Conservation (phyloP, 495 filamentous ascomycete genomes). For the Penicilliopsis zonata region DNA sequence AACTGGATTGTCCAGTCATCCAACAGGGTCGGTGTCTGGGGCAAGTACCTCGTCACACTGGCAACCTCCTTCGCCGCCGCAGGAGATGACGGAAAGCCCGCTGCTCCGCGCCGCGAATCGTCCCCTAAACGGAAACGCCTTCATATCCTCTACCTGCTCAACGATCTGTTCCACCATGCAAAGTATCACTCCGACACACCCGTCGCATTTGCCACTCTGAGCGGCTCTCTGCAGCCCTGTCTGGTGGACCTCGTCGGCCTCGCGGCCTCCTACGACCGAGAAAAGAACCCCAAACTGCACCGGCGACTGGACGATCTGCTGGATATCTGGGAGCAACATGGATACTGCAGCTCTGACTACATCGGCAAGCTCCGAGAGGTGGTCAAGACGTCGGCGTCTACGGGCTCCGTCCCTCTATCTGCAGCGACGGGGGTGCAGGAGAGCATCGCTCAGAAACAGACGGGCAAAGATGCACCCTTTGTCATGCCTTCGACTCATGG, state of each 20-base stretch:
- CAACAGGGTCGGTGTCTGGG: slow-evolving; percentile 51
- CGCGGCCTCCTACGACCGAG: slow-evolving; percentile 45
- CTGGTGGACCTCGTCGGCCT: slow-evolving; percentile 49
- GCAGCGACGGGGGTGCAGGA: slow-evolving; percentile 15
- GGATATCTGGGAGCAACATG: slow-evolving; percentile 57
- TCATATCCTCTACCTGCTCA: slow-evolving; percentile 71
- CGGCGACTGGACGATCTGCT: slow-evolving; percentile 54
- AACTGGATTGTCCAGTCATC: slow-evolving; percentile 56
- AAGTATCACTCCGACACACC: slow-evolving; percentile 42
- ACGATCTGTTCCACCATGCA: slow-evolving; percentile 72
- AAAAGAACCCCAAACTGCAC: slow-evolving; percentile 53
- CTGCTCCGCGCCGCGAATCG: slow-evolving; percentile 16
- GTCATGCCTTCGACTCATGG: slow-evolving; percentile 69
- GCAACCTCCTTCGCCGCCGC: slow-evolving; percentile 40
- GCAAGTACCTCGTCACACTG: slow-evolving; percentile 65
- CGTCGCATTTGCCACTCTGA: slow-evolving; percentile 39
- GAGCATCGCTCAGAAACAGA: slow-evolving; percentile 12
- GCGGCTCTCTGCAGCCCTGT: slow-evolving; percentile 44
- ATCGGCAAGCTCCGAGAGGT: slow-evolving; percentile 48
- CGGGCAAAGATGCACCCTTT: slow-evolving; percentile 46
- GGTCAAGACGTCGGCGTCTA: slow-evolving; percentile 34
- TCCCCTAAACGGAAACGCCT: slow-evolving; percentile 60
- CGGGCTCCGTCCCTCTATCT: slow-evolving; percentile 11
- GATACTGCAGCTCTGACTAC: slow-evolving; percentile 50
- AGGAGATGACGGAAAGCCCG: slow-evolving; percentile 2